These are phyloP conservation scores for Candida lessepsii DNA, from an alignment of 805 yeast genomes.

Conservation along the genomic window DNA sequence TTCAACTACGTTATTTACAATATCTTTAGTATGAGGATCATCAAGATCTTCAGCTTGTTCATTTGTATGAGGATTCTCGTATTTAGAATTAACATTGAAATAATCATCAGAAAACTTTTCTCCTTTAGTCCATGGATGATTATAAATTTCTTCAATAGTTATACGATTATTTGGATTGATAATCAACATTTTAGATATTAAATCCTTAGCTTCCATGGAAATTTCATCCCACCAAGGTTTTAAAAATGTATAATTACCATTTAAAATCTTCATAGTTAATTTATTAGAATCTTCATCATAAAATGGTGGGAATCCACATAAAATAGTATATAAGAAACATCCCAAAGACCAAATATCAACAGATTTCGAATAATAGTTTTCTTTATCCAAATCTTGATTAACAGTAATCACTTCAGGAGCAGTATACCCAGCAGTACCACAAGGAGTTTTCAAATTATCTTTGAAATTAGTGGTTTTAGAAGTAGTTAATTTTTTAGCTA, in stretches of 20 bases:
- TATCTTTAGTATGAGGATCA: too few relatives aligned
- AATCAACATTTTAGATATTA: constrained; percentile 63
- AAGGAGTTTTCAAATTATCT: constrained; percentile 58
- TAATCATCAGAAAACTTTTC: constrained; percentile 14
- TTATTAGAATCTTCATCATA: constrained; percentile 66
- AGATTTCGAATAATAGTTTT: constrained; percentile 59
- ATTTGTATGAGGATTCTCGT: too few relatives aligned
- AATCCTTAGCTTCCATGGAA: constrained; percentile 63
- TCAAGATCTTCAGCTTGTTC: constrained; percentile 2
- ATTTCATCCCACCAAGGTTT: constrained; percentile 92
- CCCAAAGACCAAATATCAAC: constrained; percentile 78
- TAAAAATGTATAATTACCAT: constrained; percentile 71
- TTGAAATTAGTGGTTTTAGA: constrained; percentile 7
- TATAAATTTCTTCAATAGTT: constrained; percentile 62
- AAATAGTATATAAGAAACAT: constrained; percentile 63
- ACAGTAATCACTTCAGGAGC: constrained; percentile 67
- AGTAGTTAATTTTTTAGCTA: constrained; percentile 53
- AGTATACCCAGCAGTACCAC: constrained; percentile 76
- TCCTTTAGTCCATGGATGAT: constrained; percentile 65
- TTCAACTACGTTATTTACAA: constrained; percentile 7
- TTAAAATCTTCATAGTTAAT: constrained; percentile 64
- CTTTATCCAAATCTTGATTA: constrained; percentile 17
- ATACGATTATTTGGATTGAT: constrained; percentile 70
- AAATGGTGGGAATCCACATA: constrained; percentile 76
- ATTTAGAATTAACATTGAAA: constrained; percentile 17